phyloP scores from a whole-genome alignment of 2,329 filamentous ascomycete species.

The Botryosphaeria dothidea region DNA sequence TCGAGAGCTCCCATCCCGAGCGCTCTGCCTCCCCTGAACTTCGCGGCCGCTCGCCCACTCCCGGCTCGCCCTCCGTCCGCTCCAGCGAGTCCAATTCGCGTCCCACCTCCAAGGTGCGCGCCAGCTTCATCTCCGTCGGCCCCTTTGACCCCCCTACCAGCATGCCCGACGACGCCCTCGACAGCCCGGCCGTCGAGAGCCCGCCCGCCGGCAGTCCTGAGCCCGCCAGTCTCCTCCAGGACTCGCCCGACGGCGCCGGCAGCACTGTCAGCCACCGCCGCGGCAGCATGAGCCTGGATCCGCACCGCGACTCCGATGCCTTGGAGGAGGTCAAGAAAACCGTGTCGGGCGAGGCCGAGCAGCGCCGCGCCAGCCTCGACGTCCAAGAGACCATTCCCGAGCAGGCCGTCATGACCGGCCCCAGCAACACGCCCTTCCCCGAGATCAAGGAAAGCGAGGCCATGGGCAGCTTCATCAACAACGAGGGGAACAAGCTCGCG shows the following conservation, averaged over 20 bases:
- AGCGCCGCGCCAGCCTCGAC: constrained; percentile 37
- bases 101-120: constrained; percentile 47
- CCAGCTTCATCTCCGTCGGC: constrained; percentile 51
- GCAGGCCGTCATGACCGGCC: constrained; percentile 41
- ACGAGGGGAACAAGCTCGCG: constrained; percentile 30
- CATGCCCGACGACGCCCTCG: constrained; percentile 24
- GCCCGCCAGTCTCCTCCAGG: not conserved
- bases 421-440: constrained; percentile 37
- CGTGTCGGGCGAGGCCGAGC: constrained; percentile 42
- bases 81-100: constrained; percentile 32
- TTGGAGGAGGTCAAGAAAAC: constrained; percentile 41
- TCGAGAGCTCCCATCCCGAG: constrained; percentile 43
- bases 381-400: constrained; percentile 44
- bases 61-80: constrained; percentile 25
- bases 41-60: constrained; percentile 47
- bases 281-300: constrained; percentile 45
- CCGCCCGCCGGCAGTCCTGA: constrained; percentile 15
- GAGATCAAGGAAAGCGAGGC: constrained; percentile 28
- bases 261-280: constrained; percentile 33
- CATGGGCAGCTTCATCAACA: constrained; percentile 23
- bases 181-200: constrained; percentile 25
- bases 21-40: constrained; percentile 37
- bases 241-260: not conserved
- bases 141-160: constrained; percentile 25
- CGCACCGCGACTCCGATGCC: constrained; percentile 34